Conservation (phyloP, 306 rosid species). For the Pueraria montana region DNA sequence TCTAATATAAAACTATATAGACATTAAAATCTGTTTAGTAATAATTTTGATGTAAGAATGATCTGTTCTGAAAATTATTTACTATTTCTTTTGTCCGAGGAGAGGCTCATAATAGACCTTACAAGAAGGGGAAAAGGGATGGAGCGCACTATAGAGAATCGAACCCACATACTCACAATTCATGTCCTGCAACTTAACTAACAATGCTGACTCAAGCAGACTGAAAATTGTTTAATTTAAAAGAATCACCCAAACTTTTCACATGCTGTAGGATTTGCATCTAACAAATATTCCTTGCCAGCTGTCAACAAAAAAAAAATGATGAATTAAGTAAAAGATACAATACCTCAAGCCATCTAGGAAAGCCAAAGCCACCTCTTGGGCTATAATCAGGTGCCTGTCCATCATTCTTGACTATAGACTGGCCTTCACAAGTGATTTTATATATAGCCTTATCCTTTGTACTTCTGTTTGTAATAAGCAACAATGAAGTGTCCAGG, state of each 20-base stretch:
- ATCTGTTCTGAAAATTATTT: constrained; percentile 11
- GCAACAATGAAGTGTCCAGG: constrained; percentile 70
- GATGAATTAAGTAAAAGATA: constrained; percentile 24
- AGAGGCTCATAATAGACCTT: background rate
- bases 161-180: background rate
- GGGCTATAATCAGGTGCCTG: constrained; percentile 64
- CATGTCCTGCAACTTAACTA: background rate
- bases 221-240: constrained; percentile 31
- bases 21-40: constrained; percentile 12
- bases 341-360: constrained; percentile 98
- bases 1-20: constrained; percentile 18
- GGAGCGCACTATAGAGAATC: background rate
- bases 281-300: constrained; percentile 13
- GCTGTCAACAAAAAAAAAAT: constrained; percentile 12
- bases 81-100: background rate
- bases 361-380: constrained; percentile 87
- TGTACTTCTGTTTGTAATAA: constrained; percentile 68
- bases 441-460: constrained; percentile 74
- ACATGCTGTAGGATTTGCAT: constrained; percentile 36
- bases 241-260: constrained; percentile 33
- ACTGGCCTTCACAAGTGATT: constrained; percentile 80
- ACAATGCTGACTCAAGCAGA: background rate
- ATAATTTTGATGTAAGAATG: constrained; percentile 3
- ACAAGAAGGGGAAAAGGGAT: background rate
- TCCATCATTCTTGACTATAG: constrained; percentile 71